These are phyloP conservation scores for Nicotiana benthamiana DNA, from an alignment of 257 asterid species.

Conservation along the genomic window DNA sequence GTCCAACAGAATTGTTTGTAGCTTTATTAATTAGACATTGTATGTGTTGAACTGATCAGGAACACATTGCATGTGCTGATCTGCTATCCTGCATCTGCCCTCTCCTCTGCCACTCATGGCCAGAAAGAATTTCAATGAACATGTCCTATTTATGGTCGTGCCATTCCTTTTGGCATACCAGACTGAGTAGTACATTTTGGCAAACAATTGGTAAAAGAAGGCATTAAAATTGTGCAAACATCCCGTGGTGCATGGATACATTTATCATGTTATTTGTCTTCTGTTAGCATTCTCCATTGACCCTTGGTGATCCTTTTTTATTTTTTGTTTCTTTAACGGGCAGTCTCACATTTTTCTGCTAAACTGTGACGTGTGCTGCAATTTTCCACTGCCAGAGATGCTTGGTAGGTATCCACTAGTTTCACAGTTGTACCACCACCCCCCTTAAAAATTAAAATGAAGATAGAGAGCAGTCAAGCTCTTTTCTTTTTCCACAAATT, in stretches of 20 bases:
- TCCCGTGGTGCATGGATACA: not conserved
- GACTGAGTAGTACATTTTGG: not conserved
- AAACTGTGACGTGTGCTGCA: slow-evolving; percentile 85
- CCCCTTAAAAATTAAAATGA: not conserved
- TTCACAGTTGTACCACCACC: not conserved
- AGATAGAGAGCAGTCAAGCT: not conserved
- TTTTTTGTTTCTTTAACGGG: slow-evolving; percentile 11
- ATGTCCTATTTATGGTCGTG: not conserved
- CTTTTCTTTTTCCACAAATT: not conserved
- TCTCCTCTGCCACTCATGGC: not conserved
- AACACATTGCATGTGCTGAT: not conserved
- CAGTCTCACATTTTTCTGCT: slow-evolving; percentile 74
- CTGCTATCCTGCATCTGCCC: not conserved
- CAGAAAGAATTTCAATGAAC: not conserved
- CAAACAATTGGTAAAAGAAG: not conserved
- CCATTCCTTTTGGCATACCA: not conserved
- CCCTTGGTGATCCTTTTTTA: not conserved
- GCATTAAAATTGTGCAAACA: not conserved
- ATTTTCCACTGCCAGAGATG: slow-evolving; percentile 62
- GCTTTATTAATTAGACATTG: not conserved
- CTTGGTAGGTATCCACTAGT: slow-evolving; percentile 37
- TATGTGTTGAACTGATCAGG: not conserved
- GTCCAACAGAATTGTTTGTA: slow-evolving; percentile 9
- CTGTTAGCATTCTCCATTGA: not conserved
- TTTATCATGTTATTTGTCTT: not conserved